Conservation (phyloP, 2,329 filamentous ascomycete species). For the Pseudodiploospora longispora region DNA sequence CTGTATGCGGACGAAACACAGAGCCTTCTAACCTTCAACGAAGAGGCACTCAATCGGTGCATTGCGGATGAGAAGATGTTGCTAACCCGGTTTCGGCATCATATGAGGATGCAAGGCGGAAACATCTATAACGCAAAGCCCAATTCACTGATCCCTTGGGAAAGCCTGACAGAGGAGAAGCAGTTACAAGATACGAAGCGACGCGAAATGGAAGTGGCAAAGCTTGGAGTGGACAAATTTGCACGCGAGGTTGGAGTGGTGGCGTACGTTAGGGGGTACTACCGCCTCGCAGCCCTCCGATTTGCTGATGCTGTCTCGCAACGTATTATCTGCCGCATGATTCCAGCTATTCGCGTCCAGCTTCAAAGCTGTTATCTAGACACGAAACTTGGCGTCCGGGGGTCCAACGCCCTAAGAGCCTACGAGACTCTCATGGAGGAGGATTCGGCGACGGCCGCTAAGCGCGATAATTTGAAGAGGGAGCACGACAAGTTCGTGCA, state of each 20-base stretch:
- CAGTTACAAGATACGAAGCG: conserved; percentile 33
- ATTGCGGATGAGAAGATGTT: conserved; percentile 36
- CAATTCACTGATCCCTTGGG: conserved; percentile 29
- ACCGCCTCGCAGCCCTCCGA: conserved; percentile 55
- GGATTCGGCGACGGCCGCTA: conserved; percentile 33
- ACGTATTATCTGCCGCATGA: conserved; percentile 39
- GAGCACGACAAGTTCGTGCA: conserved; percentile 39
- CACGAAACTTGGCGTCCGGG: conserved; percentile 32
- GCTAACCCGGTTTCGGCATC: conserved; percentile 40
- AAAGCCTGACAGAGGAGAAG: conserved; percentile 41
- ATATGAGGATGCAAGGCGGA: conserved; percentile 37
- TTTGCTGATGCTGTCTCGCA: conserved; percentile 52
- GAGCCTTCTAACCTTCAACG: conserved; percentile 51
- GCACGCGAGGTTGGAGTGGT: conserved; percentile 53
- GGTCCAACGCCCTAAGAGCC: conserved; percentile 17
- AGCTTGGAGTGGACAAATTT: conserved; percentile 51
- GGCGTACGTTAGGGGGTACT: conserved; percentile 58
- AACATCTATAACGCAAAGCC: conserved; percentile 15
- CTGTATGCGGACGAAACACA: conserved; percentile 46
- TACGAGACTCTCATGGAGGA: conserved; percentile 42
- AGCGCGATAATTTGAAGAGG: conserved; percentile 32
- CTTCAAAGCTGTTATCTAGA: conserved; percentile 35
- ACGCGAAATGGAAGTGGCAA: conserved; percentile 33
- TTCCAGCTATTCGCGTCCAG: conserved; percentile 33
- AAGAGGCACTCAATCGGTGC: conserved; percentile 38